Conservation (phyloP, 1,284 basidiomycete genomes). For the Sphaerobolus stellatus region DNA sequence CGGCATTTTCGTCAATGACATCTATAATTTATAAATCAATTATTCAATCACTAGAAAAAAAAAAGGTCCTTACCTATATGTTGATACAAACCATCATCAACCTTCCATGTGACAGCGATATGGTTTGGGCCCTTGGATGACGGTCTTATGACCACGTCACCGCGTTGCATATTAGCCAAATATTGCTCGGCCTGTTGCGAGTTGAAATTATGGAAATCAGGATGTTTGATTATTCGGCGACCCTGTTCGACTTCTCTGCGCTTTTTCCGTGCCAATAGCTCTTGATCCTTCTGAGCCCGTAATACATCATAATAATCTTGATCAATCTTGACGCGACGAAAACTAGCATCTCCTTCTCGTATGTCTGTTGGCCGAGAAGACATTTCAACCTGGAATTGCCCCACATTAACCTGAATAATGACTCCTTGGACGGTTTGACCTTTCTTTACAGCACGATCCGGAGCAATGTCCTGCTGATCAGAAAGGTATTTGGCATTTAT, state of each 20-base stretch:
- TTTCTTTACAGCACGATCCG: conserved; percentile 57
- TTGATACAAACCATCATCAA: conserved; percentile 94
- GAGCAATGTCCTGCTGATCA: conserved; percentile 39
- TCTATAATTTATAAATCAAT: conserved; percentile 50
- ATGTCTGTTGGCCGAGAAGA: conserved; percentile 77
- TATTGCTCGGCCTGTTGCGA: conserved; percentile 87
- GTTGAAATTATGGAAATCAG: conserved; percentile 97
- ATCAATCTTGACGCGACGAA: conserved; percentile 63
- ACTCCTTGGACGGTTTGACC: conserved; percentile 83
- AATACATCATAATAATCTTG: conserved; percentile 65
- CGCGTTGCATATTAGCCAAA: conserved; percentile 87
- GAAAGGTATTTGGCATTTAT: conserved; percentile 69
- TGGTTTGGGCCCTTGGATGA: conserved; percentile 94
- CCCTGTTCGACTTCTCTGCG: conserved; percentile 74
- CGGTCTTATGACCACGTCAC: conserved; percentile 94
- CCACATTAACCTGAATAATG: conserved; percentile 71
- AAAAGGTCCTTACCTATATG: conserved; percentile 75
- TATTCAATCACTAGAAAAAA: background rate
- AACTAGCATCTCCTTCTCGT: conserved; percentile 59
- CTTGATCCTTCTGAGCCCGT: conserved; percentile 68
- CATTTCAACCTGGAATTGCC: conserved; percentile 73
- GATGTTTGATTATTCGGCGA: conserved; percentile 93
- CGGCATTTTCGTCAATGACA: conserved; percentile 84
- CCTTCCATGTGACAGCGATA: conserved; percentile 98
- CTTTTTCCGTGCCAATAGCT: conserved; percentile 81